A percentile compares a stretch with the other conserved stretches of the same genome.
These are phyloP conservation scores for Yarrowia sp. DNA, from an alignment of 805 yeast species.

Conservation along the genomic window DNA sequence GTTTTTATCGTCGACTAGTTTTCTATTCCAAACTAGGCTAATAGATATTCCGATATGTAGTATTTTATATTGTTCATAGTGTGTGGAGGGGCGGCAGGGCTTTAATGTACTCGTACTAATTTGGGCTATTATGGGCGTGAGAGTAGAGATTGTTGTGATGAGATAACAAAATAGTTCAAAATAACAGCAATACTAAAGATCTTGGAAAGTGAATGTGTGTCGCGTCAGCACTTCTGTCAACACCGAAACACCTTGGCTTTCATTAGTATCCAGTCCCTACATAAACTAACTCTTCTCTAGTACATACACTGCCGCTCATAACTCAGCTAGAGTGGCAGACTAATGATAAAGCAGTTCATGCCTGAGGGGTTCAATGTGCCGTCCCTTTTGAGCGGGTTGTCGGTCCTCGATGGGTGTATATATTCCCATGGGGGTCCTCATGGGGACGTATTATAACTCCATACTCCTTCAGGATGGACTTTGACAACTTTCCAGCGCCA, in stretches of 20 bases:
- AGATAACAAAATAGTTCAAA: too few relatives aligned
- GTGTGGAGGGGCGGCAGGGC: neutral
- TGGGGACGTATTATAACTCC: too few relatives aligned
- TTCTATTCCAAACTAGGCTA: neutral
- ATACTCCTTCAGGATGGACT: neutral
- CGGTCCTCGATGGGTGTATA: neutral
- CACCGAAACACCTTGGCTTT: too few relatives aligned
- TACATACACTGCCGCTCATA: neutral
- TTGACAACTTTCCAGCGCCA: conserved; percentile 3
- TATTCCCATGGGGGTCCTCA: neutral
- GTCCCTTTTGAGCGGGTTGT: too few relatives aligned
- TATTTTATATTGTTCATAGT: neutral
- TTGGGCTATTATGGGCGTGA: neutral
- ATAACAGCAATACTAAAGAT: too few relatives aligned
- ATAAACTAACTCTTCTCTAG: too few relatives aligned
- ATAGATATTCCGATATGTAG: neutral
- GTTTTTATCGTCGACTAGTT: neutral
- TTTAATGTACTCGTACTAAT: neutral
- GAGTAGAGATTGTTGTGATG: too few relatives aligned
- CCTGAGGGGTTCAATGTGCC: neutral
- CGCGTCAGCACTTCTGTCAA: too few relatives aligned
- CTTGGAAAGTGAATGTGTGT: too few relatives aligned
- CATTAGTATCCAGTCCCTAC: too few relatives aligned
- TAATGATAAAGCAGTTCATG: neutral
- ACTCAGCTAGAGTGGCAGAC: neutral